Conservation (phyloP, 106 monocot genomes). For the Gastrodia elata region DNA sequence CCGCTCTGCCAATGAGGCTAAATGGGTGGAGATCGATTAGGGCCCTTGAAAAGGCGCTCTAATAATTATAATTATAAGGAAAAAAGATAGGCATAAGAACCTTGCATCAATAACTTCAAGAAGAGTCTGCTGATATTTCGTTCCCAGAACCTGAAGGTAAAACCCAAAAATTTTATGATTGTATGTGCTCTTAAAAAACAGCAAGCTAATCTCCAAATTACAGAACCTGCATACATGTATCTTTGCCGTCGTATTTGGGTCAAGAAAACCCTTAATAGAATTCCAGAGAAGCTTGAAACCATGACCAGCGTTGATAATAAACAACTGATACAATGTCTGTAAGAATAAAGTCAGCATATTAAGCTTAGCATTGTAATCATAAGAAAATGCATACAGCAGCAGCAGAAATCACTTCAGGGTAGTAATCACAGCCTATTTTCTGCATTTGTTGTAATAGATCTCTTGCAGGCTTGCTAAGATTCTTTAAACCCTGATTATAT, state of each 20-base stretch:
- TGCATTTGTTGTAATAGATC: constrained; percentile 44
- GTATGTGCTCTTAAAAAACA: neutral
- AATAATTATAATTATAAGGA: neutral
- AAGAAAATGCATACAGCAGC: neutral
- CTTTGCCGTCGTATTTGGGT: constrained; percentile 63
- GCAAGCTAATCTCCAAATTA: neutral
- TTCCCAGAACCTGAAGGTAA: constrained; percentile 34
- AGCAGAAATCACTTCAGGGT: constrained; percentile 36
- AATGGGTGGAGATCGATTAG: no score
- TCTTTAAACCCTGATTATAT: constrained; percentile 43
- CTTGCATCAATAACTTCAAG: constrained; percentile 48
- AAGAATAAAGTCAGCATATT: neutral
- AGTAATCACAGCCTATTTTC: constrained; percentile 57
- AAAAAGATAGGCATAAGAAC: constrained; percentile 10
- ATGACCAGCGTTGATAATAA: constrained; percentile 63
- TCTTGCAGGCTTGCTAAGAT: constrained; percentile 43
- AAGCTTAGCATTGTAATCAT: neutral
- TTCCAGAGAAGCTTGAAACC: constrained; percentile 74
- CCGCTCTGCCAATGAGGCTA: no score
- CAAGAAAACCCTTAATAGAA: constrained; percentile 58
- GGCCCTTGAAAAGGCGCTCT: no score
- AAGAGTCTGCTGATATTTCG: constrained; percentile 35
- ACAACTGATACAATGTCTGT: constrained; percentile 68
- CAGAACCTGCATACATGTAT: constrained; percentile 39
- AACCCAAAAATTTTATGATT: constrained; percentile 3